A percentile compares a stretch with the other conserved stretches of the same genome.
These are phyloP conservation scores for Solanum chacoense DNA, from an alignment of 305 asterid species.

Conservation along the genomic window DNA sequence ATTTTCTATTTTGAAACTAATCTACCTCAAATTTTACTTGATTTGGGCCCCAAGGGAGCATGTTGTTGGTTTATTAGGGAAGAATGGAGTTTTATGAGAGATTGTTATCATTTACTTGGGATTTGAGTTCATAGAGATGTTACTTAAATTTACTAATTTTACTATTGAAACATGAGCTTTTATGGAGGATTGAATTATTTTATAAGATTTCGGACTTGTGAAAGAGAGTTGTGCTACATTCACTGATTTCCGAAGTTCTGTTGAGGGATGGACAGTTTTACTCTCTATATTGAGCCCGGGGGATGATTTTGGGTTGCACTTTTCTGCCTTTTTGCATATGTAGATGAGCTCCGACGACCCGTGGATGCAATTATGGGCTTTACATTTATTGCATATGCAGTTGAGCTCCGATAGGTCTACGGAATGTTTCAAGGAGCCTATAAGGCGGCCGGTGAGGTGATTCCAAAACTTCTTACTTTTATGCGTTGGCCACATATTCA, in stretches of 20 bases:
- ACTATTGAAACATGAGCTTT: neutral
- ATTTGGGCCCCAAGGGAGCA: neutral
- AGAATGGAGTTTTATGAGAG: neutral
- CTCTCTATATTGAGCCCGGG: neutral
- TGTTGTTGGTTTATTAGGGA: neutral
- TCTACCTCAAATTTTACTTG: neutral
- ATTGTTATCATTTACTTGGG: neutral
- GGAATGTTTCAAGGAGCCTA: neutral
- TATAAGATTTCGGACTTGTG: neutral
- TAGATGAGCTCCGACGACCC: neutral
- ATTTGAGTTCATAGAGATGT: neutral
- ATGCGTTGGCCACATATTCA: neutral
- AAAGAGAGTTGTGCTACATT: neutral
- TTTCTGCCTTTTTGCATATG: neutral
- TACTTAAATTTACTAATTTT: too few relatives aligned
- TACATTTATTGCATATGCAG: neutral
- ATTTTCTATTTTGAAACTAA: neutral
- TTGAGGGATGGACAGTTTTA: neutral
- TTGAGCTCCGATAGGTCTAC: neutral
- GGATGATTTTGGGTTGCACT: neutral
- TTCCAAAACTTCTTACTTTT: neutral
- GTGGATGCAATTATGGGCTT: neutral
- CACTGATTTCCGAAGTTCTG: neutral
- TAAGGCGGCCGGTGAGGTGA: neutral
- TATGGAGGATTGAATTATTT: neutral